phyloP scores from a whole-genome alignment of 73 alveolate species.

The Symbiodinium pilosum region DNA sequence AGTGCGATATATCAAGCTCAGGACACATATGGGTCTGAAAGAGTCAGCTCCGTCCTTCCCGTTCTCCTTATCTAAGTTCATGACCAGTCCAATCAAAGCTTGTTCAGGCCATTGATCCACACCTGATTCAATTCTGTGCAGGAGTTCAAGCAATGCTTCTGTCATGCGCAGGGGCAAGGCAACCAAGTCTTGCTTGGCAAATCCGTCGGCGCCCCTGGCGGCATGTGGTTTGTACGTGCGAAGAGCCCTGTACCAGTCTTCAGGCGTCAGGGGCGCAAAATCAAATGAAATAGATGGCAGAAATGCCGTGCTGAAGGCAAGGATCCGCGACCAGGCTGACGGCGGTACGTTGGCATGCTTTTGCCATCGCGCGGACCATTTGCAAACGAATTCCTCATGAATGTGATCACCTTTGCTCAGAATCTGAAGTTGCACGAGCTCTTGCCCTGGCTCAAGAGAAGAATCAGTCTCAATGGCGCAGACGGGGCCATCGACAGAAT shows the following conservation, averaged over 20 bases:
- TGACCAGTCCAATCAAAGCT: background rate
- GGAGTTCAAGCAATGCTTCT: background rate
- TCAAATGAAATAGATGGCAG: background rate
- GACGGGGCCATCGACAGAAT: background rate
- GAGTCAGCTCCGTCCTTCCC: background rate
- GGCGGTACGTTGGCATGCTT: background rate
- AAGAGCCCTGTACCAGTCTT: background rate
- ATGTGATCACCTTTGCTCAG: background rate
- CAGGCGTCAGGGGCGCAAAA: background rate
- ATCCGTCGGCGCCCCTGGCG: background rate
- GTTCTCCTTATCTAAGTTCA: background rate
- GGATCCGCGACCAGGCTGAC: background rate
- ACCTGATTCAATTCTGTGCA: background rate
- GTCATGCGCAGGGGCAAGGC: background rate
- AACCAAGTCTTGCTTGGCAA: background rate
- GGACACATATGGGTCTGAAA: background rate
- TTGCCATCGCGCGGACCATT: background rate
- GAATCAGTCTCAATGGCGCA: background rate
- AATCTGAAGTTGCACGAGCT: background rate
- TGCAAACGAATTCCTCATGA: background rate
- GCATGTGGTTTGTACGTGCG: background rate
- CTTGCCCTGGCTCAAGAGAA: background rate
- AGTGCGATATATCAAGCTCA: background rate
- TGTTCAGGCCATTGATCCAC: background rate
- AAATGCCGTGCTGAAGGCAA: background rate